phyloP scores from a whole-genome alignment of 2,329 filamentous ascomycete genomes.

The Alternaria sp. region DNA sequence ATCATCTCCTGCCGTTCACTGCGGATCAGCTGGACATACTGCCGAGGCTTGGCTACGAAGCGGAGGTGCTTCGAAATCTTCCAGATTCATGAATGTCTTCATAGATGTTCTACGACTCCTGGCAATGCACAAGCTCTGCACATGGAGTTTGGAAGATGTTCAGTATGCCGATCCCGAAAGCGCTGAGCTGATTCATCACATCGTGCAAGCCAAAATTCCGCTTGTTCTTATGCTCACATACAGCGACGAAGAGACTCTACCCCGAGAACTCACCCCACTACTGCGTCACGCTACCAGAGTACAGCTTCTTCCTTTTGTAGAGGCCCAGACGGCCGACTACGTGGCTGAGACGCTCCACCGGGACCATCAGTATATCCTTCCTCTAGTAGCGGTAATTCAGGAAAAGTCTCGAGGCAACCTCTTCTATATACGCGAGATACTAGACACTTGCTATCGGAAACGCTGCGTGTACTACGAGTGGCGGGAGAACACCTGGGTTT shows the following conservation, averaged over 20 bases:
- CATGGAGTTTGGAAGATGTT: conserved; percentile 85
- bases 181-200: conserved; percentile 79
- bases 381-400: conserved; percentile 82
- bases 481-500: conserved; percentile 77
- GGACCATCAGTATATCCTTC: conserved; percentile 71
- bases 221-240: conserved; percentile 72
- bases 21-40: conserved; percentile 43
- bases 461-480: conserved; percentile 93
- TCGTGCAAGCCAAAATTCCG: conserved; percentile 77
- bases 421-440: conserved; percentile 90
- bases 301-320: conserved; percentile 72
- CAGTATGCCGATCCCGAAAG: conserved; percentile 91
- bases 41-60: conserved; percentile 55
- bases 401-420: conserved; percentile 89
- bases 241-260: conserved; percentile 49
- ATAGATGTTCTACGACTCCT: conserved; percentile 84
- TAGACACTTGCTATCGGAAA: conserved; percentile 84
- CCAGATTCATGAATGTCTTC: conserved; percentile 85
- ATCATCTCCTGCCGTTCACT: conserved; percentile 46
- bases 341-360: conserved; percentile 82
- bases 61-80: conserved; percentile 58
- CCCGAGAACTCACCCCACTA: conserved; percentile 46
- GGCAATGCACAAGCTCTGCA: conserved; percentile 83
- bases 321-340: conserved; percentile 81
- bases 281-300: conserved; percentile 65